Evolutionary conservation across 2,329 filamentous ascomycete genomes (phyloP), one percentile per base, ranked within the genome.

Genomic region (Trichoderma semiorbis): DNA sequence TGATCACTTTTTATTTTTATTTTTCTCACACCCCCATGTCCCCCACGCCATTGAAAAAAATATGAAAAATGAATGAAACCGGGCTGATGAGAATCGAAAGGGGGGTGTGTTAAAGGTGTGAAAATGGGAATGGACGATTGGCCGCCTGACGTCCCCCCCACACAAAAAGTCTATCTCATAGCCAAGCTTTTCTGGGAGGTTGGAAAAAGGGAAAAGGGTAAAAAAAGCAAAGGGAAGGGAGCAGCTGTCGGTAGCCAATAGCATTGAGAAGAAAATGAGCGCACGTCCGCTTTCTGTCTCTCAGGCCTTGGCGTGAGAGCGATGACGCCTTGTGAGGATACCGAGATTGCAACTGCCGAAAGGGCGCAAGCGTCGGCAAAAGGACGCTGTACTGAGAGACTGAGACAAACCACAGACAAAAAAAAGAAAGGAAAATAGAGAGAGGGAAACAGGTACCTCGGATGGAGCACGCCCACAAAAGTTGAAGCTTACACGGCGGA

Each of bases 311-410:
- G 30, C 21, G n/a, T 62, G 32, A 39, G 57, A 34, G 21, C 7
- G 55, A 39, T 26, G 10, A 18, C 32, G 21, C 60, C 34, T 28
- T 18, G 7, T 14, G 55, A n/a, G 55, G 8, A 21, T 30, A 0
- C 34, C 14, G 63, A 66, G 18, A 21, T 66, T 55, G 14, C 63
- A 66, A 66, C 47, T 66, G 47, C 63, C 63, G 63, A 66, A 66
- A 57, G 50, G 28, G 47, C 24, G 30, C 24, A 57, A 57, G 63
- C 63, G 63, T 55, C 47, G 14, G 21, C 32, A 39, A 53, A 32
- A 60, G n/a, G 12, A 66, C 30, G 28, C 30, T 36, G 7, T 36
- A 11, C 18, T 32, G 24, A 50, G 21, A 5, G 14, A 24, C 10
- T 10, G 5, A 21, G 14, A 30, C 28, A 24, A 39, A 39, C 8